Percentiles rank a stretch among this genome's conserved stretches.
Conservation (phyloP, 768 basidiomycete genomes). For the Russula griseocarnosa region DNA sequence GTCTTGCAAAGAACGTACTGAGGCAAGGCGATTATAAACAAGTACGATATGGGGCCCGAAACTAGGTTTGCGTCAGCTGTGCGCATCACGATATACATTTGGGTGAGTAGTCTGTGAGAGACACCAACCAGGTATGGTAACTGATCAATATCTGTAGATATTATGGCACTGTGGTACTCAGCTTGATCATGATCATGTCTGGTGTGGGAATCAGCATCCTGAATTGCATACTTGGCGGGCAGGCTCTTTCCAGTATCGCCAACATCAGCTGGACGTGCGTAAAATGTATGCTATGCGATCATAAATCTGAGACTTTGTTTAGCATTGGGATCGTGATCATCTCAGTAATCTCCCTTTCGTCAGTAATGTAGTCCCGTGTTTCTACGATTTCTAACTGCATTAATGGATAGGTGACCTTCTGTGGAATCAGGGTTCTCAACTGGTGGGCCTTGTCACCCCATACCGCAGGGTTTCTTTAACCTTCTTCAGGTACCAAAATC, state of each 20-base stretch:
- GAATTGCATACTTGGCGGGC: slow-evolving; percentile 60
- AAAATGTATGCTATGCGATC: background rate
- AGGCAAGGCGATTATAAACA: background rate
- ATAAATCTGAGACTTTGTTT: background rate
- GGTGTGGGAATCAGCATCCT: slow-evolving; percentile 55
- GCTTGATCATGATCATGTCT: slow-evolving; percentile 45
- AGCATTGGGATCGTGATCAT: slow-evolving; percentile 78
- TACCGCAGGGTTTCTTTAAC: background rate
- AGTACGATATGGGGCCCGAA: slow-evolving; percentile 71
- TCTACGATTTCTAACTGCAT: slow-evolving; percentile 1
- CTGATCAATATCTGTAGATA: slow-evolving; percentile 40
- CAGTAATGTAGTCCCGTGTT: background rate
- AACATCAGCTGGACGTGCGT: slow-evolving; percentile 50
- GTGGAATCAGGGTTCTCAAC: slow-evolving; percentile 59
- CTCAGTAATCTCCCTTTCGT: slow-evolving; percentile 59
- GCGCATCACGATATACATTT: slow-evolving; percentile 59
- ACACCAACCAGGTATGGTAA: background rate
- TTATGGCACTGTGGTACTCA: slow-evolving; percentile 49
- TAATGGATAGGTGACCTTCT: slow-evolving; percentile 52
- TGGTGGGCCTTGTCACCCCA: slow-evolving; percentile 36
- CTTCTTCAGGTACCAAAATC: slow-evolving; percentile 58
- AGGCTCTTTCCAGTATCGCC: slow-evolving; percentile 51
- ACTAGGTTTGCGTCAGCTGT: slow-evolving; percentile 79
- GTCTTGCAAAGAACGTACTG: background rate
- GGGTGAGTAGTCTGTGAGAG: slow-evolving; percentile 37